Conservation (phyloP, 2,329 filamentous ascomycete species). For the Neopestalotiopsis clavispora region DNA sequence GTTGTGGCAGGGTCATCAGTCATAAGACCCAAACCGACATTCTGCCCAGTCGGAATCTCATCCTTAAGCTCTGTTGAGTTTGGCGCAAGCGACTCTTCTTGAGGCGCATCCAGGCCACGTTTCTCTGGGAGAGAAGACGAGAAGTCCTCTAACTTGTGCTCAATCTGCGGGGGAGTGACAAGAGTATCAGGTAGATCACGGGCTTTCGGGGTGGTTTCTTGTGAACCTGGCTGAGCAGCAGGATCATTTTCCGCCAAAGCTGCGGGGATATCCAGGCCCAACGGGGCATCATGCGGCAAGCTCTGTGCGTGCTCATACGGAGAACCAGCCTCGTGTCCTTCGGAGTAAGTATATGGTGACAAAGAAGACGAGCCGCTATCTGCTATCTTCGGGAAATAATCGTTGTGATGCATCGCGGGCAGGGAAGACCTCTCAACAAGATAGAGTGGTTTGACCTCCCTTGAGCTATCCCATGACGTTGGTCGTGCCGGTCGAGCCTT, state of each 20-base stretch:
- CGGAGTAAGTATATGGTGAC: slow-evolving; percentile 39
- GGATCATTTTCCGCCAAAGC: slow-evolving; percentile 12
- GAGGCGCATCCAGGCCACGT: background rate
- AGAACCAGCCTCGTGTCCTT: slow-evolving; percentile 34
- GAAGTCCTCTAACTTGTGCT: slow-evolving; percentile 18
- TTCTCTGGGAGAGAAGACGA: slow-evolving; percentile 24
- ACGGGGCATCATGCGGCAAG: slow-evolving; percentile 9
- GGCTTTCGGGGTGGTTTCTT: slow-evolving; percentile 21
- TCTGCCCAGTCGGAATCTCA: background rate
- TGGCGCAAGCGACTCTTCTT: slow-evolving; percentile 45
- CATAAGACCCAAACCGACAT: background rate
- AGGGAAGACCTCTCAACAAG: slow-evolving; percentile 69
- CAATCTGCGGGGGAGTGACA: slow-evolving; percentile 12
- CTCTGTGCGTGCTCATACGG: slow-evolving; percentile 18
- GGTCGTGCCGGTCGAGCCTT: slow-evolving; percentile 54
- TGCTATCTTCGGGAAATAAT: slow-evolving; percentile 25
- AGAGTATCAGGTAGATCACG: slow-evolving; percentile 17
- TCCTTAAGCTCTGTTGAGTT: slow-evolving; percentile 46
- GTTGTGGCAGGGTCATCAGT: slow-evolving; percentile 1
- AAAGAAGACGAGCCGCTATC: slow-evolving; percentile 23
- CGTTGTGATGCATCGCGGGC: slow-evolving; percentile 18
- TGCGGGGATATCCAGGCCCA: slow-evolving; percentile 25
- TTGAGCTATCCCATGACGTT: slow-evolving; percentile 66
- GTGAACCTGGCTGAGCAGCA: background rate
- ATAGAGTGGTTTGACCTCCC: slow-evolving; percentile 81